Conservation (phyloP, 2,329 filamentous ascomycete species). For the Aphanoascus verrucosus region DNA sequence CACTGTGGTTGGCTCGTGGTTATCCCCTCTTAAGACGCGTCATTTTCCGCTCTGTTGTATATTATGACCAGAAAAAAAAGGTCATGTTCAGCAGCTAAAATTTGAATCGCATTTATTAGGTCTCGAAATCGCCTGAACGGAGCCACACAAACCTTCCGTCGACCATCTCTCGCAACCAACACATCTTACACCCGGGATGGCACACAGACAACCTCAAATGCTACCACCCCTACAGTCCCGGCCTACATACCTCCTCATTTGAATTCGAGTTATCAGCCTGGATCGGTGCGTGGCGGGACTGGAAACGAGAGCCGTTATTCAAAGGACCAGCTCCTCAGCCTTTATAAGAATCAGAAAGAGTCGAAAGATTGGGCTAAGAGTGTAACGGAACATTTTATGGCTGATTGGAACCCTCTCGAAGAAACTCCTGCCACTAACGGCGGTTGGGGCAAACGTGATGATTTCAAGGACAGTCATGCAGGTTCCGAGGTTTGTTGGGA, state of each 20-base stretch:
- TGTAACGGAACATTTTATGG: slow-evolving; percentile 57
- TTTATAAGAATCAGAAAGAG: slow-evolving; percentile 53
- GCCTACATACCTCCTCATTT: slow-evolving; percentile 53
- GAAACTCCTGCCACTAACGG: slow-evolving; percentile 52
- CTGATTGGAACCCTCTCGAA: slow-evolving; percentile 68
- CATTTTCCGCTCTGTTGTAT: neutral
- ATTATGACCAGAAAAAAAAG: neutral
- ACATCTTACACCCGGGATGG: slow-evolving; percentile 38
- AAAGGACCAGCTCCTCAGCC: slow-evolving; percentile 65
- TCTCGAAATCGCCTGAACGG: slow-evolving; percentile 53
- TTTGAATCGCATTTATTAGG: slow-evolving; percentile 31
- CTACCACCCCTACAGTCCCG: slow-evolving; percentile 33
- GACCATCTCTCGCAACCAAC: slow-evolving; percentile 50
- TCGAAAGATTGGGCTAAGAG: slow-evolving; percentile 47
- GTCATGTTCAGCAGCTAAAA: neutral
- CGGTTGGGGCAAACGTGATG: slow-evolving; percentile 67
- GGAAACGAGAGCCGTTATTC: slow-evolving; percentile 55
- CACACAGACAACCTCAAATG: slow-evolving; percentile 31
- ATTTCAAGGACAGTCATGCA: slow-evolving; percentile 60
- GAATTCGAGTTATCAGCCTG: slow-evolving; percentile 40
- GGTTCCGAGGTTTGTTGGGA: slow-evolving; percentile 95
- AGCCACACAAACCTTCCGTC: slow-evolving; percentile 56
- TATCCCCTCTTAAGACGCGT: neutral
- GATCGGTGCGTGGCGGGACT: slow-evolving; percentile 43
- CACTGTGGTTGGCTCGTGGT: neutral